Base-by-base conservation (phyloP, 768 basidiomycete species). In the Nevesoporus exiguus region DNA sequence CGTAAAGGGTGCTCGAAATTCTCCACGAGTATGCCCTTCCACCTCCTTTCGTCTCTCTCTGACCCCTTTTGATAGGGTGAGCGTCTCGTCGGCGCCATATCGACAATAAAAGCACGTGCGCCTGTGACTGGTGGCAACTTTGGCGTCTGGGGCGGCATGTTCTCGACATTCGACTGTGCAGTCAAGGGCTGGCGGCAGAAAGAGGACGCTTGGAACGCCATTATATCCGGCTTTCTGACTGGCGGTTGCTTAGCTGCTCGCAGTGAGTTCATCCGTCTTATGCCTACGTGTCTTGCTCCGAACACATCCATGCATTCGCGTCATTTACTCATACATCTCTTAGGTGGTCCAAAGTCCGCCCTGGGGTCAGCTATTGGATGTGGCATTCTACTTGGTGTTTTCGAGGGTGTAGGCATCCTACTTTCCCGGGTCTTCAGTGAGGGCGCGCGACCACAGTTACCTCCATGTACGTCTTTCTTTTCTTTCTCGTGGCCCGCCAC, bases 181-280 rank as follows among this genome's bases (percentile, higher is more conserved):
- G 89, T 99, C 62, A 98, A 99, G 74, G 92, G 93, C 14, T 92
- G 84, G 77, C 80, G 94, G 70, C 93, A 97, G 76, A 97, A 98
- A 70, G 94, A 97, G 73, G 95, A 97, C 71, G 90, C 96, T 48
- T 99, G 94, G 94, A 99, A 99, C 68, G 94, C 94, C 39, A 98
- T 99, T 65, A 88, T 97, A 48, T 93, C 94, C 24, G 97, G 97
- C 42, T 99, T 99, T 76, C 82, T 97, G 85, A 98, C 97, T 10
- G 97, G 97, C 73, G 97, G 97, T 51, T 95, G 91, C 71, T 74
- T 98, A 50, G 97, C 96, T 54, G 82, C 90, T 57, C 82, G 96
- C 76, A 92, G 96, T 97, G 71, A 74, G 91, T 85, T 29, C 21
- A 9, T 29, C 41, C 22, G 11, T 29, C 11, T 15, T 25, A 29